phyloP scores from a whole-genome alignment of 352 stramenopile species.

The Phytophthora ramorum region DNA sequence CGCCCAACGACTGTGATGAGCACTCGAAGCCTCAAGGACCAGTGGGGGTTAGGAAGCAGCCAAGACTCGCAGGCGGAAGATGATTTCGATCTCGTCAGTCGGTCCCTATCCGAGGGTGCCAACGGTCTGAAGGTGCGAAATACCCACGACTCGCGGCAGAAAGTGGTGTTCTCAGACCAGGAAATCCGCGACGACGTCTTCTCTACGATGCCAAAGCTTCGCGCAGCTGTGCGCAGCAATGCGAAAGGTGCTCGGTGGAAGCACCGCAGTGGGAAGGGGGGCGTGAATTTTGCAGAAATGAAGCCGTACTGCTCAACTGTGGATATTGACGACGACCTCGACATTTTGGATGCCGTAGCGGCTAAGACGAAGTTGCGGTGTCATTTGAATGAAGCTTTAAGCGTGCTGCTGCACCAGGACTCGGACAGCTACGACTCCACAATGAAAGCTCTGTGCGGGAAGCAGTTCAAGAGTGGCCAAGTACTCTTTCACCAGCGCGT shows the following conservation, averaged over 20 bases:
- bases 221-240: conserved; percentile 43
- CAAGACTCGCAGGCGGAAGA: not conserved
- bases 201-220: conserved; percentile 65
- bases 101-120: conserved; percentile 24
- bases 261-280: conserved; percentile 35
- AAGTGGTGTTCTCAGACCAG: conserved; percentile 55
- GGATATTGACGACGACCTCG: conserved; percentile 42
- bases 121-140: conserved; percentile 34
- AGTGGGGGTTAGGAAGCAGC: conserved; percentile 11
- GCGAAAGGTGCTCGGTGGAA: conserved; percentile 50
- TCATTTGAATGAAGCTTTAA: conserved; percentile 75
- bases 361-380: conserved; percentile 61
- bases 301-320: conserved; percentile 33
- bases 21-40: conserved; percentile 15
- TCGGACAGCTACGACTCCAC: conserved; percentile 52
- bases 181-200: conserved; percentile 69
- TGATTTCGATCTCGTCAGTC: conserved; percentile 11
- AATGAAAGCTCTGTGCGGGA: conserved; percentile 57
- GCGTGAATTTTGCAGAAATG: conserved; percentile 58
- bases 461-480: conserved; percentile 56
- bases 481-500: conserved; percentile 57
- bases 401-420: conserved; percentile 55
- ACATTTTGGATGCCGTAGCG: conserved; percentile 56
- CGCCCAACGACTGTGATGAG: conserved; percentile 12
- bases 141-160: conserved; percentile 31